phyloP scores from a whole-genome alignment of 805 yeast genomes.

The Hanseniaspora nectarophila region DNA sequence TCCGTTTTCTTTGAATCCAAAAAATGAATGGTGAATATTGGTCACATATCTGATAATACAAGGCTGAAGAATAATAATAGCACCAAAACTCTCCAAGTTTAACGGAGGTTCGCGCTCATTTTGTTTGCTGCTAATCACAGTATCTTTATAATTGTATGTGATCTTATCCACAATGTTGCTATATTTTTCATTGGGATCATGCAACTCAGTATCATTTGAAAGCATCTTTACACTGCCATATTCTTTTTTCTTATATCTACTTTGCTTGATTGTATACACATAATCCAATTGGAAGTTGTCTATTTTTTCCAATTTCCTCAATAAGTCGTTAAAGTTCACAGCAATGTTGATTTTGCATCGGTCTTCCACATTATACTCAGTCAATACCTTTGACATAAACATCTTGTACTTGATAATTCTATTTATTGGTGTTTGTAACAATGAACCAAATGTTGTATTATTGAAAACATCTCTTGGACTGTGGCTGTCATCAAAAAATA shows the following conservation, averaged over 20 bases:
- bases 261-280: not conserved
- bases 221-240: too few relatives aligned
- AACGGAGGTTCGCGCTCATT: not conserved
- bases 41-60: not conserved
- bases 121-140: not conserved
- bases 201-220: not conserved
- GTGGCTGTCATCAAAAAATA: not conserved
- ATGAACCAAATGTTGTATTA: slow-evolving; percentile 1
- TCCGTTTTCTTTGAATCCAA: not conserved
- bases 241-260: not conserved
- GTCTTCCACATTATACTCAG: not conserved
- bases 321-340: not conserved
- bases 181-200: slow-evolving; percentile 1
- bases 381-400: slow-evolving; percentile 3
- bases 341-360: not conserved
- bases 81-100: slow-evolving; percentile 4
- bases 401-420: slow-evolving; percentile 10
- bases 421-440: slow-evolving; percentile 8
- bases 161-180: slow-evolving; percentile 2
- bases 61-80: slow-evolving; percentile 2
- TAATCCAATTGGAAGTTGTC: slow-evolving; percentile 13
- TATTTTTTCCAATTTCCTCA: slow-evolving; percentile 7
- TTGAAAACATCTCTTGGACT: not conserved
- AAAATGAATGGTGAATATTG: not conserved
- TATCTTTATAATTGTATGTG: not conserved